These are phyloP conservation scores for Vaccinium corymbosum DNA, from an alignment of 148 eudicot species.

Conservation along the genomic window DNA sequence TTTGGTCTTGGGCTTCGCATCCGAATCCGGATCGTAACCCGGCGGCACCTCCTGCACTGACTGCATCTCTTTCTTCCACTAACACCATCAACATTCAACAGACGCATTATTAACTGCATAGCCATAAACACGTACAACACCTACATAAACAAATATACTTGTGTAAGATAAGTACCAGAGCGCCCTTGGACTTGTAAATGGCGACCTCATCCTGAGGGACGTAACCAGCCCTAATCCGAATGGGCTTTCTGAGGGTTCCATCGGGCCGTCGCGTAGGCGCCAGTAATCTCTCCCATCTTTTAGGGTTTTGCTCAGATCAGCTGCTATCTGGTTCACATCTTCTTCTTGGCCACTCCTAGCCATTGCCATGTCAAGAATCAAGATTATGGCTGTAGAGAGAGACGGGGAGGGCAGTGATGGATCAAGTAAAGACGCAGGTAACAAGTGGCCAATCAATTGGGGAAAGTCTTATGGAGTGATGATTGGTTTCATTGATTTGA, in stretches of 20 bases:
- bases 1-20: slow-evolving; percentile 66
- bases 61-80: slow-evolving; percentile 84
- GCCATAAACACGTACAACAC: neutral
- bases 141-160: neutral
- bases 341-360: slow-evolving; percentile 34
- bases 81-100: slow-evolving; percentile 7
- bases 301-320: slow-evolving; percentile 57
- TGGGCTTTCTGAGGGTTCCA: slow-evolving; percentile 79
- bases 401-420: neutral
- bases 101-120: neutral
- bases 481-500: slow-evolving; percentile 7
- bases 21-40: slow-evolving; percentile 59
- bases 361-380: slow-evolving; percentile 19
- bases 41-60: slow-evolving; percentile 59
- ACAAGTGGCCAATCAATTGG: neutral
- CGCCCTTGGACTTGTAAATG: slow-evolving; percentile 82
- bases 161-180: slow-evolving; percentile 43
- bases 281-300: slow-evolving; percentile 91
- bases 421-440: neutral
- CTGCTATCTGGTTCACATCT: slow-evolving; percentile 36
- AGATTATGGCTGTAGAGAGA: neutral
- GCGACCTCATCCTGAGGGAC: slow-evolving; percentile 95
- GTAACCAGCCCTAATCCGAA: slow-evolving; percentile 81
- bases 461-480: neutral
- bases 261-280: slow-evolving; percentile 93